phyloP scores from a whole-genome alignment of 2,329 filamentous ascomycete species.

The Claviceps maximensis region DNA sequence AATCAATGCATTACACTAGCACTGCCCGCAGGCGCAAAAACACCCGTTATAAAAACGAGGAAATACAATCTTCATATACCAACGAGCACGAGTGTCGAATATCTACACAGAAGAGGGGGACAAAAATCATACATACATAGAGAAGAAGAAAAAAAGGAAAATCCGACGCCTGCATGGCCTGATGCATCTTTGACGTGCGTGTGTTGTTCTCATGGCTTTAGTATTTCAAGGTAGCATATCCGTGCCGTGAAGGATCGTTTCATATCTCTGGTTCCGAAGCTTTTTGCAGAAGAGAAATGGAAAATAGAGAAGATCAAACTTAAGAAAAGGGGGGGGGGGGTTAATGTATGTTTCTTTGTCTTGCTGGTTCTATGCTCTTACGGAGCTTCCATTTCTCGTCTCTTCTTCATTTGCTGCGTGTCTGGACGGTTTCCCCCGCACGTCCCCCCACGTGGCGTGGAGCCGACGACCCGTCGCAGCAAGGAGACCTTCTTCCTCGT shows the following conservation, averaged over 20 bases:
- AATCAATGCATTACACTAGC: too few species aligned
- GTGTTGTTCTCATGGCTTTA: neutral
- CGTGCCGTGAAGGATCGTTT: too few species aligned
- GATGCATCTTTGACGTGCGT: neutral
- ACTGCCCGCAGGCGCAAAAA: too few species aligned
- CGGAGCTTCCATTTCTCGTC: constrained; percentile 4
- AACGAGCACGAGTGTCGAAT: too few species aligned
- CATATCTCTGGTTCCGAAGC: too few species aligned
- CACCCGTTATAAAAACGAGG: too few species aligned
- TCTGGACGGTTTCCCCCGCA: constrained; percentile 42
- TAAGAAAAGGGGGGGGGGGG: too few species aligned
- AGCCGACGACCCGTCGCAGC: constrained; percentile 72
- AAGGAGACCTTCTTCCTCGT: constrained; percentile 85
- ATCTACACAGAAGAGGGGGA: too few species aligned
- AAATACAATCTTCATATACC: too few species aligned
- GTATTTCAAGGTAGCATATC: too few species aligned
- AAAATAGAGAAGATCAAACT: neutral
- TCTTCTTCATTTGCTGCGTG: constrained; percentile 8
- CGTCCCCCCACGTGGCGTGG: constrained; percentile 78
- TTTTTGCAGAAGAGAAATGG: neutral
- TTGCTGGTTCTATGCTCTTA: neutral
- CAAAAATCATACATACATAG: too few species aligned
- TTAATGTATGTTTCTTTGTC: too few species aligned
- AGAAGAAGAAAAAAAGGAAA: neutral
- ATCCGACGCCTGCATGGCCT: neutral